phyloP scores from a whole-genome alignment of 768 basidiomycete species.

The Leucocoprinus sp. region DNA sequence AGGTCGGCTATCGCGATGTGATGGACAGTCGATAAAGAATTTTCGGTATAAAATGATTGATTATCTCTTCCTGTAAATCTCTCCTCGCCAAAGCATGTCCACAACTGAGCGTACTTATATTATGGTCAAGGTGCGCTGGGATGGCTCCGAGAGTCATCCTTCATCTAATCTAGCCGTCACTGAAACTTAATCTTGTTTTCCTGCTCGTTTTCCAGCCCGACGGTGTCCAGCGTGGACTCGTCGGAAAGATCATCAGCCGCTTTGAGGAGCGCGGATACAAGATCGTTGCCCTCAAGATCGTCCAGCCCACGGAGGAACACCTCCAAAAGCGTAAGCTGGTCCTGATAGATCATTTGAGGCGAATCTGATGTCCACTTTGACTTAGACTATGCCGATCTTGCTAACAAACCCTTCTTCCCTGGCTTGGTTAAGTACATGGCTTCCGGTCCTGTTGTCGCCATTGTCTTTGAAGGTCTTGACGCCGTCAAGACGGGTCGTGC shows the following conservation, averaged over 20 bases:
- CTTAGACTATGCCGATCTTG: slow-evolving; percentile 93
- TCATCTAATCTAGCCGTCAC: slow-evolving; percentile 4
- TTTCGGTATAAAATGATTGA: slow-evolving; percentile 14
- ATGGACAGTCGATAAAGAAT: slow-evolving; percentile 11
- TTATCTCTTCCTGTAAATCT: slow-evolving; percentile 16
- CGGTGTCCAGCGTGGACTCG: slow-evolving; percentile 93
- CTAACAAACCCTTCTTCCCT: slow-evolving; percentile 92
- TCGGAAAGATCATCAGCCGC: slow-evolving; percentile 91
- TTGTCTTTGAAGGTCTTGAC: slow-evolving; percentile 93
- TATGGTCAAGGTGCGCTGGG: slow-evolving; percentile 83
- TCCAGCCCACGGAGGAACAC: slow-evolving; percentile 69
- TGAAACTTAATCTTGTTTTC: not conserved
- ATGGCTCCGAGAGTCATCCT: not conserved
- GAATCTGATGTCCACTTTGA: slow-evolving; percentile 12
- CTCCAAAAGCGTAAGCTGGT: slow-evolving; percentile 74
- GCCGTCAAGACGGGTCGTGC: slow-evolving; percentile 91
- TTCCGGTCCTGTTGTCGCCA: slow-evolving; percentile 89
- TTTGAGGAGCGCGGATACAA: slow-evolving; percentile 99
- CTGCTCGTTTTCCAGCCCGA: slow-evolving; percentile 63
- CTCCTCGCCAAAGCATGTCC: slow-evolving; percentile 45
- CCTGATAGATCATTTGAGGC: slow-evolving; percentile 5
- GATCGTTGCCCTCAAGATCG: slow-evolving; percentile 90
- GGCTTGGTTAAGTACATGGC: slow-evolving; percentile 96
- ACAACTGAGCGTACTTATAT: slow-evolving; percentile 89
- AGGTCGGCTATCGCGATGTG: slow-evolving; percentile 11